A percentile compares a stretch with the other conserved stretches of the same genome.
phyloP scores from a whole-genome alignment of 495 filamentous ascomycete species.

The Hypoxylon trugodes region DNA sequence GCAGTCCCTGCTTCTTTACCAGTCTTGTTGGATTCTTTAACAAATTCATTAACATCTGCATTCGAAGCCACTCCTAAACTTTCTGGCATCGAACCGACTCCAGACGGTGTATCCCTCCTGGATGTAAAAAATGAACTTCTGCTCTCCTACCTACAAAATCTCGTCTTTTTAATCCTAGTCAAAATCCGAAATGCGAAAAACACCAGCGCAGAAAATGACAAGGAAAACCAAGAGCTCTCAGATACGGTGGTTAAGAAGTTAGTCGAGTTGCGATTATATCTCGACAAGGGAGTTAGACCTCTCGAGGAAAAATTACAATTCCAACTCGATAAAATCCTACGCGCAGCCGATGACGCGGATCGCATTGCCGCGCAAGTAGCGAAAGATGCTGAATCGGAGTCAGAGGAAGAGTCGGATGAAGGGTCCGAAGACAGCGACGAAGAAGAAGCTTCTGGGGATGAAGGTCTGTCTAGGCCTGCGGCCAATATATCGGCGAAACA shows the following conservation, averaged over 20 bases:
- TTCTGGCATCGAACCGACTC: slow-evolving; percentile 65
- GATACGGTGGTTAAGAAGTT: slow-evolving; percentile 79
- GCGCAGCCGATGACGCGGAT: slow-evolving; percentile 81
- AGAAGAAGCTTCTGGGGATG: slow-evolving; percentile 48
- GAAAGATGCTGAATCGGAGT: slow-evolving; percentile 42
- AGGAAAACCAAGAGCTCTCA: slow-evolving; percentile 15
- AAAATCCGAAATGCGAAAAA: slow-evolving; percentile 72
- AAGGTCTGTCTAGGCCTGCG: slow-evolving; percentile 55
- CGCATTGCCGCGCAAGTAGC: slow-evolving; percentile 44
- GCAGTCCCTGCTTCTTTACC: slow-evolving; percentile 60
- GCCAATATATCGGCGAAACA: slow-evolving; percentile 60
- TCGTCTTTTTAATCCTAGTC: slow-evolving; percentile 85
- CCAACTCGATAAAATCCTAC: slow-evolving; percentile 89
- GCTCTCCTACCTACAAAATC: slow-evolving; percentile 93
- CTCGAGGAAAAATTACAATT: slow-evolving; percentile 87
- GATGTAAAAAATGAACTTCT: slow-evolving; percentile 95
- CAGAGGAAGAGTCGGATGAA: slow-evolving; percentile 54
- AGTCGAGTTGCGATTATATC: slow-evolving; percentile 82
- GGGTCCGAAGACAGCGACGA: slow-evolving; percentile 44
- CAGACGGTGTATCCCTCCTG: slow-evolving; percentile 91
- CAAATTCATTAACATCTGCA: slow-evolving; percentile 67
- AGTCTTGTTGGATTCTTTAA: slow-evolving; percentile 68
- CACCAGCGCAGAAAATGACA: slow-evolving; percentile 34
- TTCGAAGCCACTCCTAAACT: slow-evolving; percentile 68
- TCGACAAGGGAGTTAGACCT: slow-evolving; percentile 89